These are phyloP conservation scores for Kodamaea sp. DNA, from an alignment of 1,139 yeast species.

Conservation along the genomic window DNA sequence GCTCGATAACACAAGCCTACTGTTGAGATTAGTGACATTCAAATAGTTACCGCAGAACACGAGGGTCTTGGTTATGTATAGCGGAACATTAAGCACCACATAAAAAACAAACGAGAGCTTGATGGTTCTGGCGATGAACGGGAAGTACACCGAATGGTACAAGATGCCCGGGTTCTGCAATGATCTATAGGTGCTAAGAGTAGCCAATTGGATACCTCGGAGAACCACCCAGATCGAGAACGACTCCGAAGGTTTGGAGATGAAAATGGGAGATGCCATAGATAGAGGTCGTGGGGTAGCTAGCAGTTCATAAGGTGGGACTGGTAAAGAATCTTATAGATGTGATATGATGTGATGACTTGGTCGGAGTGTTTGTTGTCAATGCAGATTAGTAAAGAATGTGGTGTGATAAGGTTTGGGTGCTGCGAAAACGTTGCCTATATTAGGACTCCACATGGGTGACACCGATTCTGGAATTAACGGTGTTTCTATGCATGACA, in stretches of 20 bases:
- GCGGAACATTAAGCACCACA: conserved; percentile 10
- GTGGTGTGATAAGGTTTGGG: too few species aligned
- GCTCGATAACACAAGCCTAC: background rate
- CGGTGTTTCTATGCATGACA: too few species aligned
- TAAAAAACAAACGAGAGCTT: conserved; percentile 26
- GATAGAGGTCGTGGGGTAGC: too few species aligned
- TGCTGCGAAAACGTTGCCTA: too few species aligned
- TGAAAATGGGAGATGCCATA: conserved; percentile 55
- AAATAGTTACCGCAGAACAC: conserved; percentile 5
- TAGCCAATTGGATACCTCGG: conserved; percentile 56
- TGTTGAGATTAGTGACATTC: conserved; percentile 1
- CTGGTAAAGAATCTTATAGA: too few species aligned
- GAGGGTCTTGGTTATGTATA: conserved; percentile 10
- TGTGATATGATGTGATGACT: too few species aligned
- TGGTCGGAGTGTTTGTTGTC: too few species aligned
- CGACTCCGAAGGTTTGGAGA: conserved; percentile 47
- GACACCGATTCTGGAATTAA: too few species aligned
- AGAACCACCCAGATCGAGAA: conserved; percentile 48
- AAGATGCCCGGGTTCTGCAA: conserved; percentile 32
- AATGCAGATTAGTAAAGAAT: too few species aligned
- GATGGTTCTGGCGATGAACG: conserved; percentile 3
- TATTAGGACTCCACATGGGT: too few species aligned
- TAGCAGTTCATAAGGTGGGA: too few species aligned
- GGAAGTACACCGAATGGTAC: background rate
- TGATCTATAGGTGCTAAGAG: conserved; percentile 51